phyloP scores from a whole-genome alignment of 352 stramenopile species.

The Globisporangium uncinulatum region DNA sequence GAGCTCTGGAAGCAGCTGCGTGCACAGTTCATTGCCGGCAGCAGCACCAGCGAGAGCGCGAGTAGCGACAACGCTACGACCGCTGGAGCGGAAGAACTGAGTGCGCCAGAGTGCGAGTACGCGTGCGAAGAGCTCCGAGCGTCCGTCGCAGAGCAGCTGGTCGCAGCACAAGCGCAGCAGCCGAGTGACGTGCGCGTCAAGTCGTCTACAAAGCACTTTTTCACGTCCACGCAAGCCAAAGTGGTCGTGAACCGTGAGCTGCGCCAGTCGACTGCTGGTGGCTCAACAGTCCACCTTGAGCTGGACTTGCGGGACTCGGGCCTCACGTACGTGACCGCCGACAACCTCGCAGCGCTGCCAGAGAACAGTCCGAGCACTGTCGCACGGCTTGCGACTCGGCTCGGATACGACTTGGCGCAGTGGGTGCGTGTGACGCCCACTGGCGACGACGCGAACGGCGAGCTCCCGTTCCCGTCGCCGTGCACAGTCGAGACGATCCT shows the following conservation, averaged over 20 bases:
- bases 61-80: conserved; percentile 1
- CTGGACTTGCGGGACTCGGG: conserved; percentile 79
- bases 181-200: conserved; percentile 40
- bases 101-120: conserved; percentile 57
- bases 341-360: conserved; percentile 93
- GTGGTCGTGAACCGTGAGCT: conserved; percentile 89
- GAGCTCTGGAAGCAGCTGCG: conserved; percentile 79
- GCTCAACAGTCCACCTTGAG: conserved; percentile 89
- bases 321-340: conserved; percentile 90
- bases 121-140: conserved; percentile 38
- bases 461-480: conserved; percentile 92
- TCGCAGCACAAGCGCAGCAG: conserved; percentile 2
- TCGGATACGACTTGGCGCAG: conserved; percentile 90
- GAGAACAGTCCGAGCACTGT: conserved; percentile 85
- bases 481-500: conserved; percentile 92
- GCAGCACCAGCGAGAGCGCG: conserved; percentile 17
- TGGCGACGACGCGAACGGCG: conserved; percentile 37
- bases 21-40: conserved; percentile 48
- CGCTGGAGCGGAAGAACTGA: conserved; percentile 14
- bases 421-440: conserved; percentile 78
- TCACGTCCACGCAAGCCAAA: conserved; percentile 76
- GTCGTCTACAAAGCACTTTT: conserved; percentile 89
- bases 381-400: conserved; percentile 64
- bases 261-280: conserved; percentile 63
- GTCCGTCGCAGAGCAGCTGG: conserved; percentile 11